A percentile compares a stretch with the other conserved stretches of the same genome.
Conservation (phyloP, 1,284 basidiomycete genomes). For the Rhodotorula sp. region DNA sequence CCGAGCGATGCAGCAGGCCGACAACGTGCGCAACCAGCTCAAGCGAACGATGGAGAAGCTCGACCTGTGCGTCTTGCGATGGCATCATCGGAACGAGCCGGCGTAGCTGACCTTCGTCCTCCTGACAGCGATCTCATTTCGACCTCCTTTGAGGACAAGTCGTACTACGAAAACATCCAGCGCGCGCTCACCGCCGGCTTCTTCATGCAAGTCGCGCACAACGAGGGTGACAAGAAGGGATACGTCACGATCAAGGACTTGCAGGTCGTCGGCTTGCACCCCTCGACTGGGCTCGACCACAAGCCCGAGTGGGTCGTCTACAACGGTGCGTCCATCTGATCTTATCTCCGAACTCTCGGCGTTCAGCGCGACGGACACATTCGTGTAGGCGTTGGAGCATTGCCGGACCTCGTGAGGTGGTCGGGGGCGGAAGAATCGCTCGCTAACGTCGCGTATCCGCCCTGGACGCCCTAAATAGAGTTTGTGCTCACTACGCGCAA, state of each 20-base stretch:
- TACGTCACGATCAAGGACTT: slow-evolving; percentile 39
- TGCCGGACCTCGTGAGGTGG: no score
- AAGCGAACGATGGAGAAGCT: slow-evolving; percentile 85
- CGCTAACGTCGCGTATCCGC: no score
- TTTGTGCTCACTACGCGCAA: slow-evolving; percentile 86
- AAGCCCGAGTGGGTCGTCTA: slow-evolving; percentile 96
- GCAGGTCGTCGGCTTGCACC: slow-evolving; percentile 59
- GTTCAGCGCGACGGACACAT: no score
- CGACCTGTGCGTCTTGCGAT: slow-evolving; percentile 42
- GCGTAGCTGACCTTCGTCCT: not conserved
- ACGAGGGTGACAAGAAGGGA: slow-evolving; percentile 79
- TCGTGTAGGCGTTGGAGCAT: no score
- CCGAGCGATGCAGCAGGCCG: slow-evolving; percentile 82
- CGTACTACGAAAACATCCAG: slow-evolving; percentile 72
- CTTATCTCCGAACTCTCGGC: not conserved
- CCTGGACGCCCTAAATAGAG: slow-evolving; percentile 48
- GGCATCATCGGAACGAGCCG: not conserved
- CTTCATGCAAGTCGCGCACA: slow-evolving; percentile 98
- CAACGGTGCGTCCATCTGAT: slow-evolving; percentile 59
- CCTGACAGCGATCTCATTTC: slow-evolving; percentile 69
- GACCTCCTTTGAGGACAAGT: slow-evolving; percentile 65
- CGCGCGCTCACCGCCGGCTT: slow-evolving; percentile 87
- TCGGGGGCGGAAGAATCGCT: no score
- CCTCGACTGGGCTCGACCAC: slow-evolving; percentile 87
- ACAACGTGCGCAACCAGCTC: slow-evolving; percentile 91